Evolutionary conservation across 225 moss, liverwort and hornwort species (phyloP).

Genomic region (Ulota crispa): DNA sequence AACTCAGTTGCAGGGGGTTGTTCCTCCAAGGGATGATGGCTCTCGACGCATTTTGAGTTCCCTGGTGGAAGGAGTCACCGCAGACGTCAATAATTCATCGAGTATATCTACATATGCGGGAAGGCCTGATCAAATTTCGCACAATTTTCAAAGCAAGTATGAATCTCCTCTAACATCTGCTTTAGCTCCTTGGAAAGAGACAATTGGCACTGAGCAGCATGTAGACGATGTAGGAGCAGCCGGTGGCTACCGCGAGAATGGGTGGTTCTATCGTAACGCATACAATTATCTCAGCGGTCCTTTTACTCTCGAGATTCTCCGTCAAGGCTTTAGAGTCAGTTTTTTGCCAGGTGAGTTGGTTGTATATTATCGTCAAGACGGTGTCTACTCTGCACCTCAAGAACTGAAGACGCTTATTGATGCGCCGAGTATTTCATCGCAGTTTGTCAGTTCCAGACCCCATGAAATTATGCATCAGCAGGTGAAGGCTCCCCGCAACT

Average conservation of each 20-base stretch:
- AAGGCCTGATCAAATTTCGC: conserved; percentile 13
- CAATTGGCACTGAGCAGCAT: conserved; percentile 2
- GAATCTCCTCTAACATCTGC: conserved; percentile 13
- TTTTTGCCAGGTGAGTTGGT: conserved; percentile 43
- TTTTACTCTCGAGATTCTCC: conserved; percentile 39
- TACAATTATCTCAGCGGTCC: conserved; percentile 43
- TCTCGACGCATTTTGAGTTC: conserved; percentile 19
- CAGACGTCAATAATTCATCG: conserved; percentile 5
- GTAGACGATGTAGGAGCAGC: conserved; percentile 17
- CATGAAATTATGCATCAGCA: conserved; percentile 20
- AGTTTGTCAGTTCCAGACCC: conserved; percentile 19
- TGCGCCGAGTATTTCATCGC: conserved; percentile 16
- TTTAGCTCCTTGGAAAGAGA: conserved; percentile 9
- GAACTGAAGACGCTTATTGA: conserved; percentile 37
- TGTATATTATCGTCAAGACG: conserved; percentile 38
- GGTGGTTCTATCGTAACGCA: conserved; percentile 47
- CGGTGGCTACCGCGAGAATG: conserved; percentile 25
- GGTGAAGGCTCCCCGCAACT: conserved; percentile 7
- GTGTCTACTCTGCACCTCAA: conserved; percentile 37
- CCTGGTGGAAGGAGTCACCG: conserved; percentile 4
- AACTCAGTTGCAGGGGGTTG: conserved; percentile 2
- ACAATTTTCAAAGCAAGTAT: conserved; percentile 5
- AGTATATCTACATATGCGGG: neutral
- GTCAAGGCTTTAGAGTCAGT: conserved; percentile 24
- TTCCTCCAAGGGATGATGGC: neutral